Conservation (phyloP, 2,329 filamentous ascomycete genomes). For the Calonectria henricotiae region DNA sequence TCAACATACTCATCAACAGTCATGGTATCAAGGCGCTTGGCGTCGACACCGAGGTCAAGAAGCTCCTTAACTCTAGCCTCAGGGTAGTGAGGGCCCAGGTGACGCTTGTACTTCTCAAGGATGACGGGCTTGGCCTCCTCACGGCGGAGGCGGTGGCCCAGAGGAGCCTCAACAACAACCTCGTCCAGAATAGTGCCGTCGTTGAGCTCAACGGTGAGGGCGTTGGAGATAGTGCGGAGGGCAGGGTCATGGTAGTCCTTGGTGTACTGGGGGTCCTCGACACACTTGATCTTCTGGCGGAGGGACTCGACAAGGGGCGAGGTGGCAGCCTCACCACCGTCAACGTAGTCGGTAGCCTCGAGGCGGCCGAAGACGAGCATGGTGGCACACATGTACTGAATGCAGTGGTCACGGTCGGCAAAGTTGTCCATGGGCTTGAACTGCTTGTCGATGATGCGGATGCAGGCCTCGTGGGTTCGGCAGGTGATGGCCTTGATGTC, state of each 20-base stretch:
- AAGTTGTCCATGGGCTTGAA: slow-evolving; percentile 99
- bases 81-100: slow-evolving; percentile 87
- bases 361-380: slow-evolving; percentile 98
- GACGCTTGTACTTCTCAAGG: slow-evolving; percentile 93
- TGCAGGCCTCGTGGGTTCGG: slow-evolving; percentile 97
- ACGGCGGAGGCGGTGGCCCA: slow-evolving; percentile 91
- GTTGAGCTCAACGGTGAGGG: slow-evolving; percentile 93
- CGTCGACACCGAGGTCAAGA: slow-evolving; percentile 83
- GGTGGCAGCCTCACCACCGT: slow-evolving; percentile 92
- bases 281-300: slow-evolving; percentile 93
- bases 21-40: slow-evolving; percentile 82
- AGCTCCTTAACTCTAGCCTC: slow-evolving; percentile 86
- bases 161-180: slow-evolving; percentile 92
- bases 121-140: slow-evolving; percentile 99
- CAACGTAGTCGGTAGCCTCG: slow-evolving; percentile 92
- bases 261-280: slow-evolving; percentile 96
- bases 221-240: slow-evolving; percentile 97
- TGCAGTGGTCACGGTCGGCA: slow-evolving; percentile 98
- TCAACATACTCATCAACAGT: slow-evolving; percentile 96
- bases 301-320: slow-evolving; percentile 92
- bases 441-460: slow-evolving; percentile 99
- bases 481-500: slow-evolving; percentile 96
- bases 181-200: slow-evolving; percentile 94
- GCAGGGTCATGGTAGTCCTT: slow-evolving; percentile 94
- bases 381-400: slow-evolving; percentile 98